Evolutionary conservation across 163 green algal genomes (phyloP), one percentile per base, ranked within the genome.

Genomic region (Scenedesmus sp.): DNA sequence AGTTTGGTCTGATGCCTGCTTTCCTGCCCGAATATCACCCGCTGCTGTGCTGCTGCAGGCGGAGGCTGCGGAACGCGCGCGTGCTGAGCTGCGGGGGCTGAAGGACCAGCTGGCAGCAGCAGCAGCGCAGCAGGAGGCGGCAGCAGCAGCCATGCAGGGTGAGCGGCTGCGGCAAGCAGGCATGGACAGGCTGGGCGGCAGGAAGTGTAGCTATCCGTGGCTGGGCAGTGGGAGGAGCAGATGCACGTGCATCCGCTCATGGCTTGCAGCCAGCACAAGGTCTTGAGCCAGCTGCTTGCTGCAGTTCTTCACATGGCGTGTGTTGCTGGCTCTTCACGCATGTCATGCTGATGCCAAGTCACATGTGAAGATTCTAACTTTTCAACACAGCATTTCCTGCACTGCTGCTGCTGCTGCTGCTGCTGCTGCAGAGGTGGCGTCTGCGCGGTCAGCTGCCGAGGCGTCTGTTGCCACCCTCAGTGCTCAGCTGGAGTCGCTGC

Each of bases 51-150:
- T 82, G 59, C 16, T 88, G 46, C 60, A 91, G 88, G 88, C 57
- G 26, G 88, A 88, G 77, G 77, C 77, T 26, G 88, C 88, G 77
- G 77, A 88, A 60, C 77, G 77, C 62, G 76, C 76, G 4, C 77
- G 77, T 20, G 77, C 77, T 81, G 76, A 87, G 77, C 56, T 91
- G 56, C 87, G 87, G 54, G 54, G 26, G 7, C 12, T 79, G 55
- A 86, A 76, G 87, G 87, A 91, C 2, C 70, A 76, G 87, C 87
- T 86, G 74, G 56, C 87, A 26, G 74, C 74, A 76, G 87, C 73
- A 79, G 20, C 54, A 60, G 87, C 74, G 34, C 23, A 86, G 13
- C 56, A 86, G 57, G 74, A 26, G 52, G 16, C 66, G 20, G 67
- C 86, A 67, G 66, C 84, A 54, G 82, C 54, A 5, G 46, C 55